These are phyloP conservation scores for Naganishia kalamii DNA, from an alignment of 768 basidiomycete genomes.

Conservation along the genomic window DNA sequence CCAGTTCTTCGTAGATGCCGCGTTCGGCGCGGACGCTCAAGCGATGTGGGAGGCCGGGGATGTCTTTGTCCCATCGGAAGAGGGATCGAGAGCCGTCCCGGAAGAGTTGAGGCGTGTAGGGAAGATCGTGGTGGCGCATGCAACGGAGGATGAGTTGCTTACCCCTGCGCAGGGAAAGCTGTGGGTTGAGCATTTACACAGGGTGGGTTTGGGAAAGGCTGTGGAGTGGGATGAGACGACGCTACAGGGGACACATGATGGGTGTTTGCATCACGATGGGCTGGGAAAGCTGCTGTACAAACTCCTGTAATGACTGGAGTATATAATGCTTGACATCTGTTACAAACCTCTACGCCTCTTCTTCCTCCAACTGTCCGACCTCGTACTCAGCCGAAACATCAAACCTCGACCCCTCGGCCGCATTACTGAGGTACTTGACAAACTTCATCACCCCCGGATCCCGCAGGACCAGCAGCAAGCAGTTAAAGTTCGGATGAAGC, in stretches of 20 bases:
- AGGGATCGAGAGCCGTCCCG: not conserved
- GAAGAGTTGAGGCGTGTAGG: not conserved
- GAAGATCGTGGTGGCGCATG: conserved; percentile 29
- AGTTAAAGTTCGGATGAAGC: conserved; percentile 83
- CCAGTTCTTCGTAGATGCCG: conserved; percentile 26
- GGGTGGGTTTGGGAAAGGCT: not conserved
- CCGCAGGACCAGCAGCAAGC: conserved; percentile 76
- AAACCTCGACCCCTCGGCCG: conserved; percentile 85
- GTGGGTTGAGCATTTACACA: conserved; percentile 22
- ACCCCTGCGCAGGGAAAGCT: conserved; percentile 25
- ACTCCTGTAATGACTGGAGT: not conserved
- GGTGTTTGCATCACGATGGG: conserved; percentile 26
- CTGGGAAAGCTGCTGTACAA: conserved; percentile 23
- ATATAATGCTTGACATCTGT: no score
- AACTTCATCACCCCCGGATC: conserved; percentile 92
- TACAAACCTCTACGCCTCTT: conserved; percentile 40
- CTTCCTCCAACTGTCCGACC: conserved; percentile 34
- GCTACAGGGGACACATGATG: conserved; percentile 28
- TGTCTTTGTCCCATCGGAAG: not conserved
- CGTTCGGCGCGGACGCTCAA: conserved; percentile 22
- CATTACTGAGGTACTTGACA: conserved; percentile 87
- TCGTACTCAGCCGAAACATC: conserved; percentile 81
- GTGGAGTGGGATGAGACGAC: conserved; percentile 27
- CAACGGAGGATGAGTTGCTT: conserved; percentile 32
- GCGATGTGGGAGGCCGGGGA: not conserved